Evolutionary conservation across 192 early-diverging fungal genomes (phyloP), one percentile per base, ranked within the genome.

Genomic region (Linnemannia zychae): DNA sequence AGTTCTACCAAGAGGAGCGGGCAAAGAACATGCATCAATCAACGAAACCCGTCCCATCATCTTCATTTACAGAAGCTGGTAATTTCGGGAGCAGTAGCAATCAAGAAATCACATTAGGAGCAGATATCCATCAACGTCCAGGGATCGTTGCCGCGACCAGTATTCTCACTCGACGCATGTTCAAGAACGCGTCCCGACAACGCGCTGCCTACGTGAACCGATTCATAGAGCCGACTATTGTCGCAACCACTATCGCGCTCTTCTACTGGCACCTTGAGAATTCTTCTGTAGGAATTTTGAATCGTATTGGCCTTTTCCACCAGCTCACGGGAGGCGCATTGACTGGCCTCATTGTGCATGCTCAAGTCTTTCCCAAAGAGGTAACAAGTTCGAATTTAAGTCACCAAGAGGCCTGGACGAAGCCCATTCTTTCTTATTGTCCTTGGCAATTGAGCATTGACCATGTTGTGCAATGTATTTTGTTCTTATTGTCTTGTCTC

Each of bases 291-390:
- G 77, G 50, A 7, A 16, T 72, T 7, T 20, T 72, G 0, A 70
- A 49, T 46, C 68, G 77, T 6, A 28, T 78, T 9, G 70, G 53
- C 11, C 12, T 57, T 9, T 60, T 78, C 22, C 77, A 78, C 37
- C 70, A 78, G n/a, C 2, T 72, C 28, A 78, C 48, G 40, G 33
- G 47, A 15, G n/a, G 36, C 22, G 52, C 67, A 3, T 34, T 70
- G 36, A 33, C 76, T 7, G 67, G 60, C 13, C 18, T 77, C 18
- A 49, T 77, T 49, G 48, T 28, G 0, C 36, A 57, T 7, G n/a
- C 53, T 2, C 67, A 49, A 34, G 22, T 70, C 13, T 77, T 70
- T 70, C 76, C 76, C 18, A 36, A 34, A 17, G 76, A 77, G 50
- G 67, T 77, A 77, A 20, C n/a, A n/a, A n/a, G n/a, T n/a, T n/a